Percentiles rank a stretch among this genome's conserved stretches.
Conservation (phyloP, 192 early-diverging fungal species). For the Paraglomus brasilianum region DNA sequence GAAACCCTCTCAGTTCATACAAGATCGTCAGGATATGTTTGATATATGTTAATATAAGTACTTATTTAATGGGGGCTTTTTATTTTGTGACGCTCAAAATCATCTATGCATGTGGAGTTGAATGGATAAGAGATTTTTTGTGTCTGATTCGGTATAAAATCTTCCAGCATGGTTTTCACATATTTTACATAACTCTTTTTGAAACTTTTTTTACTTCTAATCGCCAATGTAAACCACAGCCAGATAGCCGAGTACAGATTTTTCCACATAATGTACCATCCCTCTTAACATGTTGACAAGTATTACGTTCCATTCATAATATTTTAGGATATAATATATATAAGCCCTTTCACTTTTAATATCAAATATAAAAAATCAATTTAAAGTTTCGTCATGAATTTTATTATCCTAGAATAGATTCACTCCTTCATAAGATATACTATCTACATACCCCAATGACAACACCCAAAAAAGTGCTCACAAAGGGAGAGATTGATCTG, state of each 20-base stretch:
- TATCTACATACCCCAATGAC: neutral
- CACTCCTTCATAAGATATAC: constrained; percentile 4
- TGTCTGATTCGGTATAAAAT: constrained; percentile 11
- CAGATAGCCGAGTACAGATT: neutral
- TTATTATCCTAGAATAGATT: constrained; percentile 6
- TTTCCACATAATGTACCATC: constrained; percentile 1
- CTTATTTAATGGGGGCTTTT: too few species aligned
- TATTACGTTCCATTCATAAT: constrained; percentile 3
- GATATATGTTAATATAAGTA: too few species aligned
- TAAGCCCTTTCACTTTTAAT: constrained; percentile 17
- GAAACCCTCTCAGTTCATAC: too few species aligned
- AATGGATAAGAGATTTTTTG: too few species aligned
- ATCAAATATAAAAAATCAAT: constrained; percentile 23
- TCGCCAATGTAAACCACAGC: constrained; percentile 7
- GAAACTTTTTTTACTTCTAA: constrained; percentile 3
- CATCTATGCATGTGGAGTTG: too few species aligned
- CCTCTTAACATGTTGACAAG: too few species aligned
- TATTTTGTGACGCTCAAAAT: too few species aligned
- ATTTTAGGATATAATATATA: constrained; percentile 24
- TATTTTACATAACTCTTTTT: constrained; percentile 18
- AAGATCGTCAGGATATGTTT: too few species aligned
- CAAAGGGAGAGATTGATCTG: constrained; percentile 4
- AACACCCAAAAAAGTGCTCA: constrained; percentile 3
- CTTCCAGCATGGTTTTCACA: constrained; percentile 10
- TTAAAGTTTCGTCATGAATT: constrained; percentile 13